Evolutionary conservation across 148 eudicot species (phyloP).

Genomic region (Silene uniflora): DNA sequence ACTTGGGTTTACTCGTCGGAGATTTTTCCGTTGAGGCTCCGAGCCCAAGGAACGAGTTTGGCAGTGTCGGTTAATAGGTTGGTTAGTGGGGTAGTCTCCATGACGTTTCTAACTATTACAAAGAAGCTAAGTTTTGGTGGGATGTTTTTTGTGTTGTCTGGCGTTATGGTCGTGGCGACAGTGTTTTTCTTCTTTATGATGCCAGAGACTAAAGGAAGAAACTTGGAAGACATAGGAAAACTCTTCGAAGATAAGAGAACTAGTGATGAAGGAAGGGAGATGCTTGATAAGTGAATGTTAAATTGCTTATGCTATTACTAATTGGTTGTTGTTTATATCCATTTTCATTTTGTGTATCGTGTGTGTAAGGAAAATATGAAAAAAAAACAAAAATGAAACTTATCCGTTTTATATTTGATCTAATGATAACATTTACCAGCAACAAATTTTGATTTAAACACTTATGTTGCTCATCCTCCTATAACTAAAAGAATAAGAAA

Average conservation of each 20-base stretch:
- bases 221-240: conserved; percentile 61
- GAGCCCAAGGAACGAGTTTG: conserved; percentile 79
- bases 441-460: no score
- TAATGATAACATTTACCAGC: not conserved
- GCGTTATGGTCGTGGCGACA: conserved; percentile 52
- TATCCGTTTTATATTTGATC: not conserved
- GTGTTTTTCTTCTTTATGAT: conserved; percentile 63
- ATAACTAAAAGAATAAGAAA: no score
- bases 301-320: not conserved
- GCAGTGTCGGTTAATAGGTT: conserved; percentile 80
- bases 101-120: conserved; percentile 63
- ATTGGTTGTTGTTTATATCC: not conserved
- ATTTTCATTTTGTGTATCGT: not conserved
- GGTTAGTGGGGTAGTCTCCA: conserved; percentile 74
- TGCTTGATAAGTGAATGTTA: conserved; percentile 15
- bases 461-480: no score
- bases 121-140: conserved; percentile 68
- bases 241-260: conserved; percentile 43
- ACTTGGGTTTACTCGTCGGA: conserved; percentile 98
- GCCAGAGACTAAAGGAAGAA: conserved; percentile 84
- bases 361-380: not conserved
- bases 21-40: conserved; percentile 71
- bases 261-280: conserved; percentile 23
- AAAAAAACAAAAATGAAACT: no score
- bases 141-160: conserved; percentile 58